These are phyloP conservation scores for Cyclostephanos invisitatus DNA, from an alignment of 108 stramenopile species.

Conservation along the genomic window DNA sequence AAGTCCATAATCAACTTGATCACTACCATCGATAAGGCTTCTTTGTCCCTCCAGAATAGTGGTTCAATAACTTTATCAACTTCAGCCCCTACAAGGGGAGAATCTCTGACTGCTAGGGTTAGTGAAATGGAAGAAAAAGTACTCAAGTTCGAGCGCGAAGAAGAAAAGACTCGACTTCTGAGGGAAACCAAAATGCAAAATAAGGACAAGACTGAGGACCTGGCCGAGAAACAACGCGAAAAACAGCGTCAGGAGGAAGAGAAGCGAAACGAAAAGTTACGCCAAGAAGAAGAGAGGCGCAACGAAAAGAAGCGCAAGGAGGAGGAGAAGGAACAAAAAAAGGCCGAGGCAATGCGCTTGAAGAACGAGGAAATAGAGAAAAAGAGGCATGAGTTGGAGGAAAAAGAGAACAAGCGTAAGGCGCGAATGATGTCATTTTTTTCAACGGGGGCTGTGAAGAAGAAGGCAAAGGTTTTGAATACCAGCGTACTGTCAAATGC, in stretches of 20 bases:
- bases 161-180: slow-evolving; percentile 63
- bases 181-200: slow-evolving; percentile 47
- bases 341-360: slow-evolving; percentile 40
- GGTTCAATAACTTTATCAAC: slow-evolving; percentile 13
- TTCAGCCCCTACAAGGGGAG: slow-evolving; percentile 22
- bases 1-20: slow-evolving; percentile 58
- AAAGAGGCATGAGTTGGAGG: slow-evolving; percentile 53
- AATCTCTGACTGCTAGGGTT: slow-evolving; percentile 51
- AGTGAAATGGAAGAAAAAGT: slow-evolving; percentile 80
- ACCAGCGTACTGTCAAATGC: background rate
- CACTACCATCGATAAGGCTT: slow-evolving; percentile 53
- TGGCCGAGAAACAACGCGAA: slow-evolving; percentile 45
- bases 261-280: slow-evolving; percentile 40
- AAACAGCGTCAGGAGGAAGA: slow-evolving; percentile 28
- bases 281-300: slow-evolving; percentile 51
- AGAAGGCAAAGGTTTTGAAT: slow-evolving; percentile 23
- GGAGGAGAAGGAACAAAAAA: slow-evolving; percentile 46
- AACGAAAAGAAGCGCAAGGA: slow-evolving; percentile 33
- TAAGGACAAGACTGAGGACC: slow-evolving; percentile 36
- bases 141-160: slow-evolving; percentile 77
- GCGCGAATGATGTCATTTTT: slow-evolving; percentile 71
- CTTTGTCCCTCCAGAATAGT: slow-evolving; percentile 28
- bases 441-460: slow-evolving; percentile 33
- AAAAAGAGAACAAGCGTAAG: slow-evolving; percentile 64
- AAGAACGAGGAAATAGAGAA: slow-evolving; percentile 50